Evolutionary conservation across 192 early-diverging fungal genomes (phyloP), one percentile per base, ranked within the genome.

Genomic region (Coemansia sp.): DNA sequence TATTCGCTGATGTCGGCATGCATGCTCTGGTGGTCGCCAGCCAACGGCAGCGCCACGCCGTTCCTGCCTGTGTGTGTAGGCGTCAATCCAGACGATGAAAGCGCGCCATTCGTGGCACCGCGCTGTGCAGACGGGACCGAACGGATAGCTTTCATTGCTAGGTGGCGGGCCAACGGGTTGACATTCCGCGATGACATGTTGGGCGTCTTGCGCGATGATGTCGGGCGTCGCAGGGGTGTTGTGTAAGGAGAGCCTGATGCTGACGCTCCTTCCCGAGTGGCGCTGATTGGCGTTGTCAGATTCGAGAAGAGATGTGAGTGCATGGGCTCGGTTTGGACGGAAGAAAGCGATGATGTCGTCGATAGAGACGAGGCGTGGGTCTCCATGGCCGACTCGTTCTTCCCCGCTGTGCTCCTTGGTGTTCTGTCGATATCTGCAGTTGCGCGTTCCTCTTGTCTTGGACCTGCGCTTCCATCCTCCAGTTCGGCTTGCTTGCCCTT

Each of bases 91-190:
- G 33, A 39, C 6, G 72, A 68, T 10, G n/a, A 23, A 1, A 24
- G 33, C 20, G 62, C 51, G 20, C 51, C 16, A 26, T 66, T 35
- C 5, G 44, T 24, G 26, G 18, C 39, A 59, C 60, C 39, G 62
- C 67, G 70, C 26, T 65, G 66, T 1, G 26, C 52, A 9, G 67
- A 41, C 21, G 73, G 70, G 5, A 66, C 57, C 12, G 70, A 76
- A 46, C 34, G 43, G n/a, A 81, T 75, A 14, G 73, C 66, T 35
- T 76, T 81, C 12, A 75, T 58, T 34, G 78, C 78, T 24, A 81
- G 56, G 46, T 81, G 78, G 6, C 78, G 69, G 7, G 78, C 66
- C 38, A 81, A 49, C 23, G 78, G 78, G n/a, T 81, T 81, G 38
- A 81, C 78, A 23, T 66, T 76, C 23, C 73, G 72, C 21, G 64